Base-by-base conservation (phyloP, 2,329 filamentous ascomycete species). In the Xylaria sp. region DNA sequence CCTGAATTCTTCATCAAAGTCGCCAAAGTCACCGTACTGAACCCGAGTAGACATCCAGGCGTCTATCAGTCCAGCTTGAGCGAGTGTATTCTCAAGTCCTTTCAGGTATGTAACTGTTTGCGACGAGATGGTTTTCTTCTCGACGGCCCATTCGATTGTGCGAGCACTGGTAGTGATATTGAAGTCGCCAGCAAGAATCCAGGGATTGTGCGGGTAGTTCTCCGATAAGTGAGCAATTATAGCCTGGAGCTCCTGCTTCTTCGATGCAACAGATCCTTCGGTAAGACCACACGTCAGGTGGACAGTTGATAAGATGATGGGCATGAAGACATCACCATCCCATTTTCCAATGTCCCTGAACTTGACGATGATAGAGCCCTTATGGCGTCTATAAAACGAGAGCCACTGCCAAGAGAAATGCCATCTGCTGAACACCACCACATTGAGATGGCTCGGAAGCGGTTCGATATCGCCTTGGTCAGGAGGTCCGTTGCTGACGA, bases 251-350 rank as follows among this genome's bases (percentile, higher is more conserved):
- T 89, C 85, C 0, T 74, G 71, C 63, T 79, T 81, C 69, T 87
- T 88, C 0, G 79, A 75, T 1, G 76, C 74, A 3, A 88, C 77
- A 2, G 83, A 79, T 4, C 78, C 79, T 56, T 88, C 81, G 1
- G 80, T 83, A 4, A 89, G 72, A 6, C 85, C 85, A 58, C 81
- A 80, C 2, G 81, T 86, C 1, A 89, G 75, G 68, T 89, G 86
- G 6, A 87, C 78, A 7, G 80, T 80, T 5, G 81, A 80, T 9
- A 89, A 68, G 2, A 84, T 71, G 4, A 83, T 1, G 79, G 76
- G 1, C n/a, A 69, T 56, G 42, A 75, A 73, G 5, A 60, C 52
- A n/a, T 68, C 54, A 48, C 61, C 51, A 4, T 69, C 62, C 18
- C 59, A 54, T 48, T 66, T 64, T n/a, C 71, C 71, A 50, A 75